phyloP scores from a whole-genome alignment of 768 basidiomycete genomes.

The Trametes meyenii region DNA sequence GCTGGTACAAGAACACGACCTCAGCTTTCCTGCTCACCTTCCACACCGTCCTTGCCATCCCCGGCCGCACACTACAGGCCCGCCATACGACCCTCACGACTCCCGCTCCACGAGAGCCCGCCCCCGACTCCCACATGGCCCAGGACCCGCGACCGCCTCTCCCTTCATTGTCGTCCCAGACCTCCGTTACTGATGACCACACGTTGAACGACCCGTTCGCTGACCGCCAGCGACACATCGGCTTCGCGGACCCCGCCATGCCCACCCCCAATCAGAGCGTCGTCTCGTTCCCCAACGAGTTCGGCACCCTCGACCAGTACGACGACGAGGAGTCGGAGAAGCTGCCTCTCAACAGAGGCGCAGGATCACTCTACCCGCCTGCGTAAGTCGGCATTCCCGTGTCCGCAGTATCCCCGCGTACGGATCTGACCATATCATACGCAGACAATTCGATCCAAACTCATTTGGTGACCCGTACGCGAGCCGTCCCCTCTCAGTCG shows the following conservation, averaged over 20 bases:
- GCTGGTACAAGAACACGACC: constrained; percentile 18
- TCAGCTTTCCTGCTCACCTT: constrained; percentile 16
- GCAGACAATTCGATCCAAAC: constrained; percentile 51
- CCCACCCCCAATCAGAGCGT: constrained; percentile 63
- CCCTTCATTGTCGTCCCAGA: constrained; percentile 37
- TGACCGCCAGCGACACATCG: constrained; percentile 61
- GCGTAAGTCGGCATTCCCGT: constrained; percentile 47
- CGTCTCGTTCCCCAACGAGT: constrained; percentile 55
- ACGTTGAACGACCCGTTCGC: constrained; percentile 68
- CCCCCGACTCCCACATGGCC: constrained; percentile 25
- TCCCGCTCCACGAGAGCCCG: background rate
- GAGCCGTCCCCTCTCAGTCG: constrained; percentile 45
- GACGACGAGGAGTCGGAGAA: constrained; percentile 80
- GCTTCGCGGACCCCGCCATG: constrained; percentile 57
- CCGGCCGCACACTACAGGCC: constrained; percentile 14
- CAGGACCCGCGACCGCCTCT: constrained; percentile 33
- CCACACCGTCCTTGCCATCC: constrained; percentile 16
- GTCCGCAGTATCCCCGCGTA: constrained; percentile 3
- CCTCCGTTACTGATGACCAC: constrained; percentile 39
- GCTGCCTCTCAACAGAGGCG: constrained; percentile 64
- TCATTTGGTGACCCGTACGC: constrained; percentile 69
- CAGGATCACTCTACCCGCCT: constrained; percentile 72
- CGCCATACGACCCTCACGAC: background rate
- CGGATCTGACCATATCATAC: background rate
- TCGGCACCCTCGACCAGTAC: constrained; percentile 44